phyloP scores from a whole-genome alignment of 768 basidiomycete genomes.

The Daedalea quercina region DNA sequence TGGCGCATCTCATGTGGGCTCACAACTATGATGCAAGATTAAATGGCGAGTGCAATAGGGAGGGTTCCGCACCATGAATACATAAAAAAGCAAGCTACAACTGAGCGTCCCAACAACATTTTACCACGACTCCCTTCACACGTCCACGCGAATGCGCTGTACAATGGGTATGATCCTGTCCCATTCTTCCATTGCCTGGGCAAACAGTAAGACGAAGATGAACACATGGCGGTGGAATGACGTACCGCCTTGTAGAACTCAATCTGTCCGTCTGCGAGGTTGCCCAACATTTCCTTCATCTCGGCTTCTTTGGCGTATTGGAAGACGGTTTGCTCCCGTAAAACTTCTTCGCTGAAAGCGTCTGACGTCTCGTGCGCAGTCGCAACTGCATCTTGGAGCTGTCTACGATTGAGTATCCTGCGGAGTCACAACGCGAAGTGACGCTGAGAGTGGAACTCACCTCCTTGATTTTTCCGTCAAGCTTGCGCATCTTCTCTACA shows the following conservation, averaged over 20 bases:
- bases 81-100: slow-evolving; percentile 7
- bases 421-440: neutral
- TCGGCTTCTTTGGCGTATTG: slow-evolving; percentile 88
- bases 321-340: slow-evolving; percentile 87
- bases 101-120: slow-evolving; percentile 2
- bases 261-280: slow-evolving; percentile 90
- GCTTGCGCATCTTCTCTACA: slow-evolving; percentile 88
- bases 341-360: slow-evolving; percentile 92
- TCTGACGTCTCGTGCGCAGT: slow-evolving; percentile 94
- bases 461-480: slow-evolving; percentile 95
- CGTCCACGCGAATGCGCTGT: slow-evolving; percentile 90
- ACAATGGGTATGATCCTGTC: slow-evolving; percentile 90
- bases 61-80: slow-evolving; percentile 4
- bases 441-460: slow-evolving; percentile 29
- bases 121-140: slow-evolving; percentile 34
- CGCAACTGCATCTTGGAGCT: slow-evolving; percentile 96
- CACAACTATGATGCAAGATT: neutral
- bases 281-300: slow-evolving; percentile 92
- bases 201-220: neutral
- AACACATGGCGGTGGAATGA: neutral
- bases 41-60: neutral
- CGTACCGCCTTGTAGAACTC: slow-evolving; percentile 84
- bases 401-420: neutral
- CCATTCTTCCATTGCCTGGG: slow-evolving; percentile 94
- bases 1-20: too few species aligned